Percentiles rank a stretch among this genome's conserved stretches.
Evolutionary conservation across 495 filamentous ascomycete genomes (phyloP).

Genomic region (Hyphodiscus hymeniophilus): DNA sequence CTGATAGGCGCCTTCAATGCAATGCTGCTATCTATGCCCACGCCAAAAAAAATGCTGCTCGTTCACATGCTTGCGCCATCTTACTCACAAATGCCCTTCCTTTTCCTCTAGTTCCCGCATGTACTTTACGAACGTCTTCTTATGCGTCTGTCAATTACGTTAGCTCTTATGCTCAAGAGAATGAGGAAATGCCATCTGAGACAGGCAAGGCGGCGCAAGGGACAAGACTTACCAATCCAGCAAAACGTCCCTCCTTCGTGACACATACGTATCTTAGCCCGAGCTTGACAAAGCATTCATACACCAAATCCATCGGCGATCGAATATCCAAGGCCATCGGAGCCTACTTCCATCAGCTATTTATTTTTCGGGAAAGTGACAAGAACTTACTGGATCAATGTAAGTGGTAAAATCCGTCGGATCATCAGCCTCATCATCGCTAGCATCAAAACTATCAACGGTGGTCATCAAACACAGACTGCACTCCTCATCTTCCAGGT

Average conservation of each 20-base stretch:
- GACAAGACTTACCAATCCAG: conserved; percentile 63
- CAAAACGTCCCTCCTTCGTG: conserved; percentile 71
- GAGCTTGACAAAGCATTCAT: conserved; percentile 93
- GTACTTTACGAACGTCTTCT: conserved; percentile 95
- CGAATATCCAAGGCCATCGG: conserved; percentile 82
- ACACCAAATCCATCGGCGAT: conserved; percentile 90
- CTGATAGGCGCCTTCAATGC: background rate
- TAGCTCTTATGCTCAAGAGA: too few relatives aligned
- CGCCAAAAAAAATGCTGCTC: conserved; percentile 1
- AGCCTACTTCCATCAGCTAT: too few relatives aligned
- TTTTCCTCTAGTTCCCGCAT: conserved; percentile 71
- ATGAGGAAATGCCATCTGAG: background rate
- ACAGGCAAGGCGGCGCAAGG: background rate
- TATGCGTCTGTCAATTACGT: conserved; percentile 49
- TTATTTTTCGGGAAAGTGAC: too few relatives aligned
- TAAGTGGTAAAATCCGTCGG: conserved; percentile 81
- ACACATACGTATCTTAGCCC: conserved; percentile 92
- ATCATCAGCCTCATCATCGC: conserved; percentile 49
- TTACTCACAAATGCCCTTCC: conserved; percentile 24
- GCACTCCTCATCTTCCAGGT: conserved; percentile 62
- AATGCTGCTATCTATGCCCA: conserved; percentile 7
- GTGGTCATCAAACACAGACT: conserved; percentile 75
- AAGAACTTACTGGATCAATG: conserved; percentile 66
- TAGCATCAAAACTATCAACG: conserved; percentile 45
- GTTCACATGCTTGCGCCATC: too few relatives aligned